A percentile compares a stretch with the other conserved stretches of the same genome.
phyloP scores from a whole-genome alignment of 208 protist genomes.

The Porcisia hertigi region DNA sequence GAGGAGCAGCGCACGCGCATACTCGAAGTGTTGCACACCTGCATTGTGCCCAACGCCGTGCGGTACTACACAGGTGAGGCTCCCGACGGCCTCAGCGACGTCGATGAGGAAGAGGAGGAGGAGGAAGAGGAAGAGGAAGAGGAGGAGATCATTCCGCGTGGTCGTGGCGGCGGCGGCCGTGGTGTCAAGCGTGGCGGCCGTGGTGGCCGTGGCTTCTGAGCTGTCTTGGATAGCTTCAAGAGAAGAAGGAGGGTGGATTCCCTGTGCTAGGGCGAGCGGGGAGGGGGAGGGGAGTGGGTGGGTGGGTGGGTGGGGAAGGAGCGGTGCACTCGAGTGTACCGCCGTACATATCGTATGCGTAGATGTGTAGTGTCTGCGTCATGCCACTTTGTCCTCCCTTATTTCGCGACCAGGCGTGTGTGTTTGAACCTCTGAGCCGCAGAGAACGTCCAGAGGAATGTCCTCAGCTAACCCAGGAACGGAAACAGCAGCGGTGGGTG shows the following conservation, averaged over 20 bases:
- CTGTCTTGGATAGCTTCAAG: neutral
- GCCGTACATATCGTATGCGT: neutral
- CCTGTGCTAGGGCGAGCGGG: neutral
- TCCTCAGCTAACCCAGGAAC: neutral
- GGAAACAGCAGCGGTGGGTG: neutral
- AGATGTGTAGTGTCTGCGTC: neutral
- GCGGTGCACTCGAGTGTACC: neutral
- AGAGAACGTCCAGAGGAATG: neutral
- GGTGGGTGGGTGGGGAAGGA: too few relatives aligned
- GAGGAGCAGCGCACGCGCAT: conserved; percentile 48
- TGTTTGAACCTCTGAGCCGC: neutral
- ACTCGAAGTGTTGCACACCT: conserved; percentile 63
- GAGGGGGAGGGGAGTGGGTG: neutral
- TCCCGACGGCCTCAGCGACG: conserved; percentile 68
- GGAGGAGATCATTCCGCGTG: conserved; percentile 38
- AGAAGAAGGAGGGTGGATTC: neutral
- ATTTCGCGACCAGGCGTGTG: too few relatives aligned
- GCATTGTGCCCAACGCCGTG: conserved; percentile 78
- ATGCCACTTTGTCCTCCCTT: neutral
- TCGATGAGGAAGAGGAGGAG: conserved; percentile 77
- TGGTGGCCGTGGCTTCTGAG: conserved; percentile 40
- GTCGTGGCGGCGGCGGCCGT: conserved; percentile 39
- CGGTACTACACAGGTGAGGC: conserved; percentile 89
- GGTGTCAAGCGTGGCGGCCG: conserved; percentile 23
- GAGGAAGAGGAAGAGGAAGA: conserved; percentile 58